Percentiles rank a stretch among this genome's conserved stretches.
Evolutionary conservation across 2,329 filamentous ascomycete species (phyloP).

Genomic region (Hymenoscyphus infarciens): DNA sequence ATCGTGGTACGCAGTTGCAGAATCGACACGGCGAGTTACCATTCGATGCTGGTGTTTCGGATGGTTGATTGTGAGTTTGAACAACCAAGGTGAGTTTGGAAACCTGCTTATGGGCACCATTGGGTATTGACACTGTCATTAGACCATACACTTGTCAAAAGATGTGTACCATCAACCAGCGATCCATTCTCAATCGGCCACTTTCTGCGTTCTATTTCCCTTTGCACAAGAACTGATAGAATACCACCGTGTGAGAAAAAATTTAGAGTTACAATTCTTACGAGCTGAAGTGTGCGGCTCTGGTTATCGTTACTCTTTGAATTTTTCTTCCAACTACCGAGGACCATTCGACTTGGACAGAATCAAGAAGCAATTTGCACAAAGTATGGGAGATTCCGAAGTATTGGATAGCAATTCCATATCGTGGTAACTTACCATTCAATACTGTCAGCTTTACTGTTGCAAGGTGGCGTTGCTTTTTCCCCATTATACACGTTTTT

Average conservation of each 20-base stretch:
- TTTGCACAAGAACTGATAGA: background rate
- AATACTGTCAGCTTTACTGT: background rate
- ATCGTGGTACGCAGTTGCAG: background rate
- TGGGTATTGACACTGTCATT: slow-evolving; percentile 1
- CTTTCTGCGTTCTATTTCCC: background rate
- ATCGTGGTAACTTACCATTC: background rate
- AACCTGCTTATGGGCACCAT: background rate
- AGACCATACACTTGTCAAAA: background rate
- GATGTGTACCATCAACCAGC: background rate
- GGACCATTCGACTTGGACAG: background rate
- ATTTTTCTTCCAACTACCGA: background rate
- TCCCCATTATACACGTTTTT: background rate
- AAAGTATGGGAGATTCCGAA: background rate
- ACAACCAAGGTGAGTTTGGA: background rate
- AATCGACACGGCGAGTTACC: background rate
- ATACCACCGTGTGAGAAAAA: background rate
- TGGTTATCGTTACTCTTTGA: background rate
- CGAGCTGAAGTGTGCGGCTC: background rate
- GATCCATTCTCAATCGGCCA: background rate
- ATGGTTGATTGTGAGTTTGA: background rate
- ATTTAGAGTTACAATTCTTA: background rate
- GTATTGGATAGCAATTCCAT: background rate
- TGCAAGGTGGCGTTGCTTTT: background rate
- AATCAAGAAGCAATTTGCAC: background rate
- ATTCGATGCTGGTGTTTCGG: background rate